Base-by-base conservation (phyloP, 2,329 filamentous ascomycete species). In the Ophiosphaerella narmari region DNA sequence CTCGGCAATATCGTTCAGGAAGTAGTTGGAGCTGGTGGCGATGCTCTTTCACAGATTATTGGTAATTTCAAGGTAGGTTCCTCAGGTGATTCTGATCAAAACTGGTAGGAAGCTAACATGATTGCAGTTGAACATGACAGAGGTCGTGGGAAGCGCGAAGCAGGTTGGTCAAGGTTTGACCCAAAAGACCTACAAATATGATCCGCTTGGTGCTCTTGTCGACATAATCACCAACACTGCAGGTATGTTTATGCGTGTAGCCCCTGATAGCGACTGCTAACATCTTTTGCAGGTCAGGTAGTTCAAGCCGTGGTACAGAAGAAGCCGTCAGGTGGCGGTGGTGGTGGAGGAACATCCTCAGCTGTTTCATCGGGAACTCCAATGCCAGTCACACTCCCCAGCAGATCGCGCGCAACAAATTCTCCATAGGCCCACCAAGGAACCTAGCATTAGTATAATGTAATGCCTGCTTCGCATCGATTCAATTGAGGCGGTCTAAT, bases 1-100 rank as follows among this genome's bases (percentile, higher is more conserved):
- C 74, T 86, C 2, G 83, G 83, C 32, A 85, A 86, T 57, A 85
- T 86, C 54, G 81, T 86, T 1, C 82, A 85, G 60, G 79, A 85
- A 59, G 81, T 84, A 0, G 75, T 74, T 1, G 79, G 78, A 18
- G 71, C 68, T 1, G 80, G 75, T 0, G 77, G 75, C 3, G 70
- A 70, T 26, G 62, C 75, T 2, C 69, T 83, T 1, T 78, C 75
- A 48, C 74, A 71, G 16, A 84, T 86, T 50, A 81, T 86, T 6
- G 84, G 83, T 43, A 81, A 83, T 60, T 86, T 78, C 65, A 62
- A 78, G 59, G 65, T 63, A 47, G 23, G 48, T 36, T 39, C 11
- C 14, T n/a, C 2, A 36, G 14, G 6, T 31, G 29, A 5, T 21
- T 33, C 4, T 5, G 39, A 46, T 49, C 37, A 24, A 21, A 3